Percentiles rank a stretch among this genome's conserved stretches.
Conservation (phyloP, 176 grass and related monocot species). For the Pharus latifolius region DNA sequence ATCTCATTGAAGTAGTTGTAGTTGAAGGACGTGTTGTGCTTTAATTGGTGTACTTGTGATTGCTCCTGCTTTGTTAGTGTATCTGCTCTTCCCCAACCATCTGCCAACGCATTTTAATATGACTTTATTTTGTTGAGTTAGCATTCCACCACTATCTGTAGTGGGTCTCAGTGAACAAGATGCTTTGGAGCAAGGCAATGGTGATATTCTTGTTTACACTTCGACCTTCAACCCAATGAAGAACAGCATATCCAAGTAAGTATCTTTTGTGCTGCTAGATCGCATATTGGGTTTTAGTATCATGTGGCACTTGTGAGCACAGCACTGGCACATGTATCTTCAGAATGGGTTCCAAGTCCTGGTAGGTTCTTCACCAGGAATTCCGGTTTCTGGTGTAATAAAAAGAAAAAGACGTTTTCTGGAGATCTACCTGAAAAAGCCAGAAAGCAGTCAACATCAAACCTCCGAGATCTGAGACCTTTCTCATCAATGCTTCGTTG, state of each 20-base stretch:
- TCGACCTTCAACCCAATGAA: conserved; percentile 93
- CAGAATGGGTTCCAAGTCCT: too few relatives aligned
- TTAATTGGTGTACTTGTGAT: not conserved
- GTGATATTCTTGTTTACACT: conserved; percentile 71
- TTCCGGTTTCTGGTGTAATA: too few relatives aligned
- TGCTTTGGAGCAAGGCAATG: conserved; percentile 56
- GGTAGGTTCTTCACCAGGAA: too few relatives aligned
- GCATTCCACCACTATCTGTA: conserved; percentile 79
- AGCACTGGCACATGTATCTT: too few relatives aligned
- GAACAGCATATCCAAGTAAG: conserved; percentile 95
- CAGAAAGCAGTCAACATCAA: too few relatives aligned
- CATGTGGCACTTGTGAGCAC: not conserved
- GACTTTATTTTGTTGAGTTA: conserved; percentile 17
- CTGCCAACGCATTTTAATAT: not conserved
- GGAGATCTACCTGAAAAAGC: too few relatives aligned
- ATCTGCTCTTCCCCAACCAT: not conserved
- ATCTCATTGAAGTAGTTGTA: not conserved
- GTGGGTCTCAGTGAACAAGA: conserved; percentile 85
- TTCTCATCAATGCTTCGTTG: not conserved
- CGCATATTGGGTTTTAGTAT: not conserved
- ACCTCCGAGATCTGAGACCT: too few relatives aligned
- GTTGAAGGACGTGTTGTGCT: not conserved
- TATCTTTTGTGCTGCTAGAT: not conserved
- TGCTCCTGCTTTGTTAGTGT: not conserved
- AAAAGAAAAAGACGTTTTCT: too few relatives aligned